A percentile compares a stretch with the other conserved stretches of the same genome.
Evolutionary conservation across 352 stramenopile genomes (phyloP).

Genomic region (Globisporangium carolinianum): DNA sequence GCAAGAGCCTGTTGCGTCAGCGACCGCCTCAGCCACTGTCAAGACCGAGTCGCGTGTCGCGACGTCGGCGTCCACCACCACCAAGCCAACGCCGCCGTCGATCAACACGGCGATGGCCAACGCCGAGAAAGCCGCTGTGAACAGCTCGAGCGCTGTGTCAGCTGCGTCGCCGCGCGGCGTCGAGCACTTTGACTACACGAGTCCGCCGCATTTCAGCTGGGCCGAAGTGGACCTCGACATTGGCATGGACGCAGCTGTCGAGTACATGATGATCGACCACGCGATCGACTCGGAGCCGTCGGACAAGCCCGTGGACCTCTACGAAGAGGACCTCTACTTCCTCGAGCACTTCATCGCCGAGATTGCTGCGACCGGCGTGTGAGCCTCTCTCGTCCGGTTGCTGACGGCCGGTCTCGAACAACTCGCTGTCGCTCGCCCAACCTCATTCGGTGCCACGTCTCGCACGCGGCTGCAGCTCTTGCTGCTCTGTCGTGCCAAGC

Average conservation of each 20-base stretch:
- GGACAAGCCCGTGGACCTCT: slow-evolving; percentile 65
- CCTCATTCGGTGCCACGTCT: no score
- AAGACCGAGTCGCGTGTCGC: neutral
- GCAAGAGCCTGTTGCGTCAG: neutral
- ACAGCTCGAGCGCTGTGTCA: slow-evolving; percentile 1
- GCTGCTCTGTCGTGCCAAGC: no score
- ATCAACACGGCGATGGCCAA: slow-evolving; percentile 17
- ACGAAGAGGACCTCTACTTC: slow-evolving; percentile 75
- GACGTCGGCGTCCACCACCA: no score
- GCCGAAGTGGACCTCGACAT: slow-evolving; percentile 72
- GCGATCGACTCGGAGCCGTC: slow-evolving; percentile 73
- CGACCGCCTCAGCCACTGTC: neutral
- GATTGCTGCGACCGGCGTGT: slow-evolving; percentile 42
- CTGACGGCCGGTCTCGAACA: neutral
- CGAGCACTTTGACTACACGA: slow-evolving; percentile 28
- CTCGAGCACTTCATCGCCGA: slow-evolving; percentile 77
- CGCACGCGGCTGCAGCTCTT: no score
- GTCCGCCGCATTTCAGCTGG: slow-evolving; percentile 47
- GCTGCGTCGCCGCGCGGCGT: slow-evolving; percentile 32
- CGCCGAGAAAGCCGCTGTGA: slow-evolving; percentile 4
- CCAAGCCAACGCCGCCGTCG: neutral
- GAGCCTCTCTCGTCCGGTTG: neutral
- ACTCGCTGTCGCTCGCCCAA: no score
- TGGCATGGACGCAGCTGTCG: slow-evolving; percentile 56
- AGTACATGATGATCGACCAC: slow-evolving; percentile 74